Conservation (phyloP, 2,329 filamentous ascomycete species). For the Talaromyces atroroseus region DNA sequence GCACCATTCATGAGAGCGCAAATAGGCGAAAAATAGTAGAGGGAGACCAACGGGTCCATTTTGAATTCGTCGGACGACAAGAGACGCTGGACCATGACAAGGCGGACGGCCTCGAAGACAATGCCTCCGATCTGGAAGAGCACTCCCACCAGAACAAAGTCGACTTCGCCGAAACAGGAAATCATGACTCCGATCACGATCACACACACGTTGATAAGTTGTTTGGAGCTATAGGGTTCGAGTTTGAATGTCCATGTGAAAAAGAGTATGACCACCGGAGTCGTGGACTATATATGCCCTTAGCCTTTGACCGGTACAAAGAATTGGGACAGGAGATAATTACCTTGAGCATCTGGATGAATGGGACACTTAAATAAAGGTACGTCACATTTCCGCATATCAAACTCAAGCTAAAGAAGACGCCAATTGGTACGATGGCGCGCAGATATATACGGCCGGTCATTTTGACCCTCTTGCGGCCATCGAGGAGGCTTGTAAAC, state of each 20-base stretch:
- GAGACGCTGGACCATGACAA: conserved; percentile 80
- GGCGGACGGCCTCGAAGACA: conserved; percentile 70
- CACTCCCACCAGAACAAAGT: conserved; percentile 65
- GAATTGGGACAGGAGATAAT: conserved; percentile 22
- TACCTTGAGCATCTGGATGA: conserved; percentile 99
- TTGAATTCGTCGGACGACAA: conserved; percentile 72
- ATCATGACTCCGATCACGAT: conserved; percentile 94
- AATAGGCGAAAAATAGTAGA: conserved; percentile 85
- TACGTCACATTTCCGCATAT: conserved; percentile 97
- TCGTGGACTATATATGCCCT: conserved; percentile 65
- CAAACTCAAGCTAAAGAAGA: conserved; percentile 93
- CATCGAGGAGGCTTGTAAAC: conserved; percentile 84
- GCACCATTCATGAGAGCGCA: conserved; percentile 75
- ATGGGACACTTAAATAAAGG: conserved; percentile 87
- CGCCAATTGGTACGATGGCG: conserved; percentile 87
- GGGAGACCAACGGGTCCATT: conserved; percentile 81
- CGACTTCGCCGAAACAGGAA: conserved; percentile 90
- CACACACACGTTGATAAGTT: conserved; percentile 84
- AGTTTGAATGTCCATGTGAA: conserved; percentile 84
- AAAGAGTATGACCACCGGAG: conserved; percentile 85
- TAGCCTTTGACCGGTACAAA: not conserved
- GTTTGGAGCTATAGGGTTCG: conserved; percentile 74
- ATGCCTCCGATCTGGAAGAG: conserved; percentile 69
- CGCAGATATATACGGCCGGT: conserved; percentile 86
- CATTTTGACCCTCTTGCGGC: conserved; percentile 95